phyloP scores from a whole-genome alignment of 2,329 filamentous ascomycete species.

The Thermoascus crustaceus region DNA sequence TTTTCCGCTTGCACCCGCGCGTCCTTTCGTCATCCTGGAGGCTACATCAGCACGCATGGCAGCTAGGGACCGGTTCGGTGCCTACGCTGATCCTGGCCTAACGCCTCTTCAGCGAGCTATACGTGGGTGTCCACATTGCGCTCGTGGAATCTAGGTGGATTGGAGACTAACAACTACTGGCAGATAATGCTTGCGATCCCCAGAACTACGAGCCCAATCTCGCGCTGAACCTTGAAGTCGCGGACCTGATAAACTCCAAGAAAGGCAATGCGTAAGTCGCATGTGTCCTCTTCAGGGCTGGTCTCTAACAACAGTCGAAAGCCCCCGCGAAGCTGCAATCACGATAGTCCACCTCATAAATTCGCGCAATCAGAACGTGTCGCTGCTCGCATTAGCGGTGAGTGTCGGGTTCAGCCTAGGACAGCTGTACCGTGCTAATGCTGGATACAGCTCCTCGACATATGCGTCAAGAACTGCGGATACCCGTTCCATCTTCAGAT shows the following conservation, averaged over 20 bases:
- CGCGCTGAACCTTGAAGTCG: conserved; percentile 89
- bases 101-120: conserved; percentile 93
- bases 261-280: conserved; percentile 70
- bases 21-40: conserved; percentile 58
- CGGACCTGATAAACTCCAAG: conserved; percentile 94
- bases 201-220: conserved; percentile 98
- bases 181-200: conserved; percentile 85
- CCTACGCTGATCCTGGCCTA: conserved; percentile 66
- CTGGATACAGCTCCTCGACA: conserved; percentile 66
- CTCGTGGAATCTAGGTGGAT: background rate
- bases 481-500: conserved; percentile 99
- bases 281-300: background rate
- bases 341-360: conserved; percentile 93
- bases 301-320: conserved; percentile 21
- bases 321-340: conserved; percentile 84
- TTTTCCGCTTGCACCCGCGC: conserved; percentile 4
- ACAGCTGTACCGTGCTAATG: conserved; percentile 11
- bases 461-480: conserved; percentile 99
- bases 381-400: conserved; percentile 72
- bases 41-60: conserved; percentile 92
- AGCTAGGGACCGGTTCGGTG: conserved; percentile 85
- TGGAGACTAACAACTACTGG: background rate
- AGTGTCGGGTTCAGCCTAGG: conserved; percentile 9
- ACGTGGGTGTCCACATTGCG: conserved; percentile 38
- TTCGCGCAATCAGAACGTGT: conserved; percentile 92